Base-by-base conservation (phyloP, 345 rosid species). In the Syzygium grande region DNA sequence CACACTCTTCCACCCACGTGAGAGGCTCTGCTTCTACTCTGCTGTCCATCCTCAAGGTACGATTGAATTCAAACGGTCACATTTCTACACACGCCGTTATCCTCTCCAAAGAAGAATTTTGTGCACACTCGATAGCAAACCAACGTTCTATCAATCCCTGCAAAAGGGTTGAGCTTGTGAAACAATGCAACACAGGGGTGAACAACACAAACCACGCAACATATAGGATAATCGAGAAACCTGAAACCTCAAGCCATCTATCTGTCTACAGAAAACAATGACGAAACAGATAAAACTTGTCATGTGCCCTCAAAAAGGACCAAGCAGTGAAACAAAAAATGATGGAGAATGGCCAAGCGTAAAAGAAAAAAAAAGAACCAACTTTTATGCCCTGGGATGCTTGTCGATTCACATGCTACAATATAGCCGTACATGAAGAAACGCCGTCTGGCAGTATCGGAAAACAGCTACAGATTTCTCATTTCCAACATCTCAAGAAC, bases 1-100 rank as follows among this genome's bases (percentile, higher is more conserved):
- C 83, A 59, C 85, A 78, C 27, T 93, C 96, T 68, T 91, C 94
- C 84, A 89, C 89, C 97, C 96, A 95, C 79, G 49, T 11, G 59
- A 93, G 85, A 4, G 86, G 55, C 51, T 87, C 90, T 53, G 49
- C 51, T 89, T 85, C 87, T 85, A 78, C 80, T 38, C 85, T 22
- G 2, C 53, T 25, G n/a, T 59, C 51, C 84, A 43, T 78, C 78
- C 65, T n/a, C 84, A 85, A 68, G 51, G 78, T 46, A 16, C 9
- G 6, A 80, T 34, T 13, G 52, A 56, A 49, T 27, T 22, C 73
- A 8, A 19, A 52, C 49, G 30, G 46, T 53, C 68, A 55, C 85
- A 25, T 51, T 54, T 84, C 58, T 84, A 54, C 23, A 15, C 27
- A n/a, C n/a, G 1, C 59, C 86, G 30, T 52, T 29, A 52, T 17